These are phyloP conservation scores for Rhodosporidiobolus odoratus DNA, from an alignment of 768 basidiomycete genomes.

Conservation along the genomic window DNA sequence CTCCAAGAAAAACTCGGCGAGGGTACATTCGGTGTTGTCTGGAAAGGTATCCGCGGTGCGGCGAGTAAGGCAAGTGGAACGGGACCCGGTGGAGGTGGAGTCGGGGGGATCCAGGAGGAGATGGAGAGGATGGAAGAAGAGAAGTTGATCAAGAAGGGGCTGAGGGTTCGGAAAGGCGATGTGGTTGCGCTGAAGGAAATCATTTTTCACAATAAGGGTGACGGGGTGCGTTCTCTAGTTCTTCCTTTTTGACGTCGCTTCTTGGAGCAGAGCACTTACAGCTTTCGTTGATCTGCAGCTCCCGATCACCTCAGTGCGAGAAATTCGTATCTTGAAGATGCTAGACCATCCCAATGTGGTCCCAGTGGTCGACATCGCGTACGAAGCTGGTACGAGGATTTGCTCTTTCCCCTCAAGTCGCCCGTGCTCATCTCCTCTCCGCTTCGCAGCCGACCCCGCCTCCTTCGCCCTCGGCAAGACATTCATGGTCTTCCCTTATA, in stretches of 20 bases:
- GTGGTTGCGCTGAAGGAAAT: conserved; percentile 88
- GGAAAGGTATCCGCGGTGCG: conserved; percentile 24
- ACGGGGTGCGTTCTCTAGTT: conserved; percentile 59
- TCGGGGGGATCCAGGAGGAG: not conserved
- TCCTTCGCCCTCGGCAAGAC: conserved; percentile 60
- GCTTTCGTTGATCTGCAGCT: conserved; percentile 40
- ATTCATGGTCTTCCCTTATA: conserved; percentile 99
- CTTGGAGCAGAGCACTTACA: not conserved
- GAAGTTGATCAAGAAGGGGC: not conserved
- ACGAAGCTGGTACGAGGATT: conserved; percentile 50
- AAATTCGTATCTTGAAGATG: conserved; percentile 92
- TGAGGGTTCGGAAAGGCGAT: conserved; percentile 46
- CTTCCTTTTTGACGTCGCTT: not conserved
- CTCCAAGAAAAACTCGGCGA: conserved; percentile 84
- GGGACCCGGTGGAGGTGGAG: not conserved
- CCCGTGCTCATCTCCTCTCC: not conserved
- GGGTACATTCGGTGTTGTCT: conserved; percentile 86
- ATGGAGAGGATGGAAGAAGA: conserved; percentile 8
- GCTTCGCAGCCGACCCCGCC: conserved; percentile 29
- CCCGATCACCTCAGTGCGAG: conserved; percentile 90
- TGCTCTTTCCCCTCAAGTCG: not conserved
- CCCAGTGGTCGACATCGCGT: conserved; percentile 85
- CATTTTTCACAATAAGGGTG: conserved; percentile 91
- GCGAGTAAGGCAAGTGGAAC: not conserved
- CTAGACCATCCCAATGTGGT: conserved; percentile 81